Evolutionary conservation across 1,284 basidiomycete species (phyloP).

Genomic region (Phylloporus sp.): DNA sequence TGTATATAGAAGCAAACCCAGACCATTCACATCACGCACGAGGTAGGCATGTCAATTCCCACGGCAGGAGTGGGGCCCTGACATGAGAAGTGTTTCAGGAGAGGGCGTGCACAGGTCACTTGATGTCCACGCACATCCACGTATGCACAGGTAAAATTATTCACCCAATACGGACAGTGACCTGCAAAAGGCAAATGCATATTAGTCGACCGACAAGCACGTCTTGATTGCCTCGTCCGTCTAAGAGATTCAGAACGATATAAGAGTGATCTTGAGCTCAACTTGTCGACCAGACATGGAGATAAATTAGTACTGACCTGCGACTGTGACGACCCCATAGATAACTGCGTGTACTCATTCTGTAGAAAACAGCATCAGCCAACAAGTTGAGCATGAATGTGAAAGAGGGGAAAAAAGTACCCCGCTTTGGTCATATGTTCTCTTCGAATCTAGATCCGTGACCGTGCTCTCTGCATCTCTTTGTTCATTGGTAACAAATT

Average conservation of each 20-base stretch:
- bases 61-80: too few relatives aligned
- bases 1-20: too few relatives aligned
- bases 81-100: neutral
- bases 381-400: neutral
- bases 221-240: conserved; percentile 22
- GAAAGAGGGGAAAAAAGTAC: conserved; percentile 14
- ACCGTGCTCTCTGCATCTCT: conserved; percentile 17
- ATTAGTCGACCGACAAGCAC: conserved; percentile 16
- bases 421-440: conserved; percentile 24
- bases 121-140: neutral
- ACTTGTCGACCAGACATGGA: neutral
- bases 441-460: conserved; percentile 26
- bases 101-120: neutral
- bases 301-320: conserved; percentile 19
- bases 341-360: conserved; percentile 30
- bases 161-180: neutral
- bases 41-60: too few relatives aligned
- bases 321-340: conserved; percentile 28
- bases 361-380: conserved; percentile 12
- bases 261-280: neutral
- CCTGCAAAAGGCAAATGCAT: neutral
- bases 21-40: too few relatives aligned
- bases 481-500: conserved; percentile 11
- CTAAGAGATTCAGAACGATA: conserved; percentile 12
- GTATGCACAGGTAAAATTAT: neutral